These are phyloP conservation scores for Eimeria necatrix DNA, from an alignment of 169 alveolate genomes.

Conservation along the genomic window DNA sequence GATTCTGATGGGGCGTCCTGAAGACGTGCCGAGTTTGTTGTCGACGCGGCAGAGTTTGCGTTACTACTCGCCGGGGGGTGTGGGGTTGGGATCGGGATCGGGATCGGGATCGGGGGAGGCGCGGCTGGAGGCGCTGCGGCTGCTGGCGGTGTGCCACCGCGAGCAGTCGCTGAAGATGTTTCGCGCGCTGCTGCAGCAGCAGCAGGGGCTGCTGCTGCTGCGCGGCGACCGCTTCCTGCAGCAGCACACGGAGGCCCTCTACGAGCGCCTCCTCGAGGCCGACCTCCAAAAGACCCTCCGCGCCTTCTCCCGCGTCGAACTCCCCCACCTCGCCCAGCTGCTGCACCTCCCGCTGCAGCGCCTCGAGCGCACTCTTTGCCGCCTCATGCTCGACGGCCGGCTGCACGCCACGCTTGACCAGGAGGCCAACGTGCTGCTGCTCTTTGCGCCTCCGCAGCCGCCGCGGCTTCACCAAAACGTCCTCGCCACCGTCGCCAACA, in stretches of 20 bases:
- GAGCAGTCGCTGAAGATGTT: slow-evolving; percentile 69
- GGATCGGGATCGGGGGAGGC: neutral
- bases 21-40: slow-evolving; percentile 85
- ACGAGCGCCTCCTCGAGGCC: slow-evolving; percentile 91
- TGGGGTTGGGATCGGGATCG: slow-evolving; percentile 55
- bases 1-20: slow-evolving; percentile 92
- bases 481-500: slow-evolving; percentile 75
- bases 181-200: neutral
- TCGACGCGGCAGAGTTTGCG: slow-evolving; percentile 87
- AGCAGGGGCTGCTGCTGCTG: slow-evolving; percentile 3
- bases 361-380: slow-evolving; percentile 89
- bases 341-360: slow-evolving; percentile 90
- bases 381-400: slow-evolving; percentile 96
- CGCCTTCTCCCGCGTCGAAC: slow-evolving; percentile 91
- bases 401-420: slow-evolving; percentile 97
- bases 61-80: slow-evolving; percentile 86
- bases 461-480: slow-evolving; percentile 60
- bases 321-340: slow-evolving; percentile 90
- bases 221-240: slow-evolving; percentile 86
- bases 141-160: slow-evolving; percentile 68
- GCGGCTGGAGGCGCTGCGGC: slow-evolving; percentile 71
- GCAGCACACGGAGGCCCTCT: slow-evolving; percentile 88
- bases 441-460: slow-evolving; percentile 75
- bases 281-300: slow-evolving; percentile 91
- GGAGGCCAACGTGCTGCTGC: slow-evolving; percentile 91